Conservation (phyloP, 345 rosid genomes). For the Gossypium longicalyx region DNA sequence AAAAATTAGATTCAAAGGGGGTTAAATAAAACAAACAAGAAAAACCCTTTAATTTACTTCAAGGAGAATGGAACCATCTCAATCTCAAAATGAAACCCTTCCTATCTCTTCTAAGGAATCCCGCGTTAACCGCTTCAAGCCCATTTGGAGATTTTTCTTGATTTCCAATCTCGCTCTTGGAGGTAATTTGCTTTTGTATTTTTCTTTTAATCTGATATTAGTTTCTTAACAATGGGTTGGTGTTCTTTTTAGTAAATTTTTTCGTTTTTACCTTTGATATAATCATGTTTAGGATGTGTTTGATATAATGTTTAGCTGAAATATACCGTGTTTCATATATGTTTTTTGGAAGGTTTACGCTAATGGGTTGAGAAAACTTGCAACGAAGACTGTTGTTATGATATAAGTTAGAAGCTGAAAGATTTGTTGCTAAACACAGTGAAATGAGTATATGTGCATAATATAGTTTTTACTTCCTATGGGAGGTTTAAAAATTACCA, state of each 20-base stretch:
- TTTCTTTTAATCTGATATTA: not conserved
- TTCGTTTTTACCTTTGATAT: not conserved
- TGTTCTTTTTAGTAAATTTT: too few relatives aligned
- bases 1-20: too few relatives aligned
- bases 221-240: not conserved
- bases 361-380: conserved; percentile 5
- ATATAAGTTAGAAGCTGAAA: not conserved
- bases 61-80: conserved; percentile 2
- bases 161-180: conserved; percentile 70
- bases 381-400: not conserved
- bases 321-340: not conserved
- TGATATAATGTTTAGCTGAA: not conserved
- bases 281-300: not conserved
- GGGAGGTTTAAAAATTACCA: not conserved
- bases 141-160: conserved; percentile 55
- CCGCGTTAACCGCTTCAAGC: not conserved
- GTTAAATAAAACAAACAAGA: too few relatives aligned
- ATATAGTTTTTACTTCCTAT: not conserved
- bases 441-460: not conserved
- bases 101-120: not conserved
- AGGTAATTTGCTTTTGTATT: conserved; percentile 30
- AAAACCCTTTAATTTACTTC: not conserved
- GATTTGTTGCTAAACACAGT: not conserved
- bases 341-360: not conserved
- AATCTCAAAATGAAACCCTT: not conserved